phyloP scores from a whole-genome alignment of 306 rosid species.

The Hippophae tibetana region DNA sequence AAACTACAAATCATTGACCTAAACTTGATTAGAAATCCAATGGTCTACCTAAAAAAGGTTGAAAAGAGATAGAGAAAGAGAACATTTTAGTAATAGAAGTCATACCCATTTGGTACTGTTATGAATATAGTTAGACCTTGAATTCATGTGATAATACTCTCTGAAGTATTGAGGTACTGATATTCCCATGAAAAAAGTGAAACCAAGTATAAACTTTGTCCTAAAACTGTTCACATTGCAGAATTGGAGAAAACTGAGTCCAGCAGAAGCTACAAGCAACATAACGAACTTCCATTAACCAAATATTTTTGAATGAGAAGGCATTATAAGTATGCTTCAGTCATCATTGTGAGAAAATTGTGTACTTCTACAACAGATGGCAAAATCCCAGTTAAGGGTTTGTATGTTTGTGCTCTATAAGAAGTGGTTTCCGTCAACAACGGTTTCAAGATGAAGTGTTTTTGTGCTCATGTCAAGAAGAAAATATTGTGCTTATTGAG shows the following conservation, averaged over 20 bases:
- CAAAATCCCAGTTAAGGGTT: too few species aligned
- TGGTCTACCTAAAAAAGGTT: neutral
- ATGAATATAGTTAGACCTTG: slow-evolving; percentile 20
- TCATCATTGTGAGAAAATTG: too few species aligned
- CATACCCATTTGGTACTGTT: slow-evolving; percentile 57
- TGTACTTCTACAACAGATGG: too few species aligned
- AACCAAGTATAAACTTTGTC: slow-evolving; percentile 63
- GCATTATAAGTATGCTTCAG: neutral
- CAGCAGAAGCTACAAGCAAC: slow-evolving; percentile 58
- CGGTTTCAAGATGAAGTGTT: too few species aligned
- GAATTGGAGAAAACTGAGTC: slow-evolving; percentile 78
- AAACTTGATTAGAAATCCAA: neutral
- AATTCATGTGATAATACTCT: slow-evolving; percentile 41
- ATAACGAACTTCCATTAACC: neutral
- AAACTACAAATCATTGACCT: slow-evolving; percentile 29
- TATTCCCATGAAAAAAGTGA: slow-evolving; percentile 69
- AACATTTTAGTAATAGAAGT: slow-evolving; percentile 3
- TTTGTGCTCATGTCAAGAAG: too few species aligned
- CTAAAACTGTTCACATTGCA: slow-evolving; percentile 78
- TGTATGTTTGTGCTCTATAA: too few species aligned
- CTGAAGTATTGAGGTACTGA: slow-evolving; percentile 79
- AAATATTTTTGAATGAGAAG: neutral
- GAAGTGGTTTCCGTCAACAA: too few species aligned
- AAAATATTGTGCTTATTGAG: too few species aligned
- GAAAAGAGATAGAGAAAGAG: neutral